Conservation (phyloP, 106 monocot genomes). For the Chionographis japonica region DNA sequence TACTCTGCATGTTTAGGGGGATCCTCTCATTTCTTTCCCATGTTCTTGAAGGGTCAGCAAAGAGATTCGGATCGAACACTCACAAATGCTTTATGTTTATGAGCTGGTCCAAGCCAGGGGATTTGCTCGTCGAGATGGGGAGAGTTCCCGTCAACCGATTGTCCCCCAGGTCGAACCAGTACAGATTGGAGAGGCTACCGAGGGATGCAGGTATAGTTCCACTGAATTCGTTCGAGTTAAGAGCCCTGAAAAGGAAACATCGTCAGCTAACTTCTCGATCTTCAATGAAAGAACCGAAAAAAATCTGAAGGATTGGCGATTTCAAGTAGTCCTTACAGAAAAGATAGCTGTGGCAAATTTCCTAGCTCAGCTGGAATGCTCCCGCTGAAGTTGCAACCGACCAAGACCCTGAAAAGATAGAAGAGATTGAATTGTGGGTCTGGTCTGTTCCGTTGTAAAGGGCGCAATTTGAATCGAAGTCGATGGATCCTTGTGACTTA, state of each 20-base stretch:
- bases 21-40: too few species aligned
- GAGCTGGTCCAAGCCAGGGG: constrained; percentile 55
- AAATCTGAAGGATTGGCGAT: background rate
- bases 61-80: constrained; percentile 7
- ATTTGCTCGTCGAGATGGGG: constrained; percentile 33
- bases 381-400: constrained; percentile 71
- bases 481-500: constrained; percentile 25
- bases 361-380: constrained; percentile 62
- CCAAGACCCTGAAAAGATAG: constrained; percentile 47
- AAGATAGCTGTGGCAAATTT: constrained; percentile 35
- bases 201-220: constrained; percentile 50
- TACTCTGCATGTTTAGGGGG: background rate
- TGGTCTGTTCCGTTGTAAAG: background rate
- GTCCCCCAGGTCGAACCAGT: constrained; percentile 52
- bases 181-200: constrained; percentile 46
- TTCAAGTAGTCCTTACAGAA: constrained; percentile 50
- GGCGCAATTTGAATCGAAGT: background rate
- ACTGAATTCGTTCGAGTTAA: constrained; percentile 56
- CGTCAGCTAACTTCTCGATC: background rate
- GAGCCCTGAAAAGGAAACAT: constrained; percentile 32
- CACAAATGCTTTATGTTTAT: constrained; percentile 63
- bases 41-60: background rate
- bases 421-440: background rate
- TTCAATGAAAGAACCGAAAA: background rate
- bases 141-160: constrained; percentile 55